Evolutionary conservation across 1,139 yeast genomes (phyloP).

Genomic region (Suhomyces anneliseae): DNA sequence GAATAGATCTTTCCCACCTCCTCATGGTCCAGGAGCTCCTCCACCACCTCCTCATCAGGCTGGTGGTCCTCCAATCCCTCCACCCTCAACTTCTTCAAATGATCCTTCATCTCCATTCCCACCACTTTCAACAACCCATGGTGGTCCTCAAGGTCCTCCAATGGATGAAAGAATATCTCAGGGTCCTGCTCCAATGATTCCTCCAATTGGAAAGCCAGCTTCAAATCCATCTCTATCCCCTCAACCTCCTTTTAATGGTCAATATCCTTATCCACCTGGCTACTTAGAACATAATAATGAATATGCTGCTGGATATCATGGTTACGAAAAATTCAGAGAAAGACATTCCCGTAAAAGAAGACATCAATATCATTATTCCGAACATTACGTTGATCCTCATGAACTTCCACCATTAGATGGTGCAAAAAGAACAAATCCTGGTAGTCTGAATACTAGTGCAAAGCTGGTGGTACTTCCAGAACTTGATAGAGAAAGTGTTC

Average conservation of each 20-base stretch:
- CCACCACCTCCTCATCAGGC: not conserved
- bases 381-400: not conserved
- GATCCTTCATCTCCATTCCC: constrained; percentile 1
- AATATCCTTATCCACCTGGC: not conserved
- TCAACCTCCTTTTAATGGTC: not conserved
- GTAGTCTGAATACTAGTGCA: not conserved
- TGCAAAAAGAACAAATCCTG: not conserved
- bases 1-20: not conserved
- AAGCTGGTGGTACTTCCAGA: not conserved
- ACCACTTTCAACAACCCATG: constrained; percentile 6
- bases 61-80: not conserved
- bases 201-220: not conserved
- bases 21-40: not conserved
- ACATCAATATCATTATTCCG: not conserved
- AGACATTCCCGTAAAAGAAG: not conserved
- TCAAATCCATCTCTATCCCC: not conserved
- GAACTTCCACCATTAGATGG: not conserved
- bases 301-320: not conserved
- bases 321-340: not conserved
- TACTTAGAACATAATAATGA: not conserved
- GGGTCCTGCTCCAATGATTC: not conserved
- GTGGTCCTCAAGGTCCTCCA: constrained; percentile 6
- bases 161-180: constrained; percentile 7
- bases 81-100: not conserved
- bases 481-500: not conserved